Base-by-base conservation (phyloP, 805 yeast species). In the Suhomyces xylopsoci region DNA sequence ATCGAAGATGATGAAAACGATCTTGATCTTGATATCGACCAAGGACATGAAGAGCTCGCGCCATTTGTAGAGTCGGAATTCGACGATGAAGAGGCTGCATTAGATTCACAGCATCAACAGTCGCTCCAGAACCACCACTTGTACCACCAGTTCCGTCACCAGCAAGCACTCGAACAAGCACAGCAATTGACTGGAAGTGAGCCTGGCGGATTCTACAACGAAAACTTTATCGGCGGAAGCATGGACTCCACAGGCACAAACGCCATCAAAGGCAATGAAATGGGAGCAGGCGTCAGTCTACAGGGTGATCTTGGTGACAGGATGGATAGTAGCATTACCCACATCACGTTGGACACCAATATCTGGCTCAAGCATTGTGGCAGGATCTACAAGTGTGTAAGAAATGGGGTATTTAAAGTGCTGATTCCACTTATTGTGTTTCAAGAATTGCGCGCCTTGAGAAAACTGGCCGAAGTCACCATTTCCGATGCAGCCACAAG, bases 291-390 rank as follows among this genome's bases (percentile, higher is more conserved):
- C 9, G 17, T 19, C 42, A 38, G 24, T 19, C 12, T 38, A 38
- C 74, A 67, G 45, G 87, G 87, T 7, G 76, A 82, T 61, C 66
- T 83, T 36, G 84, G 86, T 4, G 80, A 78, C 46, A 68, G 76
- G 42, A 82, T 84, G 77, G 88, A 84, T 63, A 77, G 81, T 10
- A 64, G 77, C 15, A 62, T 81, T 20, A 83, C 89, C 0, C 77
- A 76, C 59, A 76, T 87, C 51, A 81, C 89, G 0, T 71, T 88
- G 52, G 96, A 88, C 67, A 87, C 94, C 1, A 87, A 88, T 57
- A 82, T 87, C 52, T 88, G 93, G 92, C 70, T 88, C 57, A 85
- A 87, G 60, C 92, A 87, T 62, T 87, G 91, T 65, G 96, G 93
- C 1, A 78, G 86, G 55, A 74, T 88, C 19, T 88, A 78, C 69